phyloP scores from a whole-genome alignment of 768 basidiomycete genomes.

The Holtermannia corniformis region DNA sequence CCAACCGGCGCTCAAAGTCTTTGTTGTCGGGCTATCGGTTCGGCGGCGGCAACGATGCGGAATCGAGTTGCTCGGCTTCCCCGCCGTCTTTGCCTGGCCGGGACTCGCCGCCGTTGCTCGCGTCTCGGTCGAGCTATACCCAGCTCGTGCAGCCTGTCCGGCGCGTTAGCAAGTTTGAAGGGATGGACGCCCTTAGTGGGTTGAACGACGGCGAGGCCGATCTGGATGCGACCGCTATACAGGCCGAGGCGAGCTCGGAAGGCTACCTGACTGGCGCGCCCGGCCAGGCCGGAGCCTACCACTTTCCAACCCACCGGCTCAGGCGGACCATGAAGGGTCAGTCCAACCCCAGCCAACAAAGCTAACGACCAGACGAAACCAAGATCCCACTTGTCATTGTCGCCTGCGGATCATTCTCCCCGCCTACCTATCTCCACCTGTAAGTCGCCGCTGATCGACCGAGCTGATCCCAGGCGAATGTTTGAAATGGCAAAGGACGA shows the following conservation, averaged over 20 bases:
- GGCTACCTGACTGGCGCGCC: conserved; percentile 25
- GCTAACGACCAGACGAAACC: conserved; percentile 20
- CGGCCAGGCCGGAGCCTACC: conserved; percentile 37
- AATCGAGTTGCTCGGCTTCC: too few relatives aligned
- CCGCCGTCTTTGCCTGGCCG: background rate
- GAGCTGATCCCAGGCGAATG: conserved; percentile 54
- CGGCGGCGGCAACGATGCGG: too few relatives aligned
- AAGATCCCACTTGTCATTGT: conserved; percentile 81
- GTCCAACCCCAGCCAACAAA: conserved; percentile 3
- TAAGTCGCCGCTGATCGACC: conserved; percentile 9
- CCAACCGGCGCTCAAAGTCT: too few relatives aligned
- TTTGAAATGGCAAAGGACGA: conserved; percentile 99
- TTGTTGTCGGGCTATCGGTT: too few relatives aligned
- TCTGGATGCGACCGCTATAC: conserved; percentile 35
- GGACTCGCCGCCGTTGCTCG: background rate
- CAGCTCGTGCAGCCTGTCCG: background rate
- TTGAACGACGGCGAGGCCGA: conserved; percentile 41
- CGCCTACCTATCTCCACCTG: conserved; percentile 92
- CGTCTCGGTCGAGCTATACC: too few relatives aligned
- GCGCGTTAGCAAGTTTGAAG: conserved; percentile 1
- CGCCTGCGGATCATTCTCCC: conserved; percentile 96
- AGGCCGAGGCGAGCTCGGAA: conserved; percentile 30
- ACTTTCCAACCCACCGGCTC: conserved; percentile 41
- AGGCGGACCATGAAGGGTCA: conserved; percentile 39
- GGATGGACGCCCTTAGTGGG: conserved; percentile 33